phyloP scores from a whole-genome alignment of 1,284 basidiomycete genomes.

The Heterobasidion parviporum region DNA sequence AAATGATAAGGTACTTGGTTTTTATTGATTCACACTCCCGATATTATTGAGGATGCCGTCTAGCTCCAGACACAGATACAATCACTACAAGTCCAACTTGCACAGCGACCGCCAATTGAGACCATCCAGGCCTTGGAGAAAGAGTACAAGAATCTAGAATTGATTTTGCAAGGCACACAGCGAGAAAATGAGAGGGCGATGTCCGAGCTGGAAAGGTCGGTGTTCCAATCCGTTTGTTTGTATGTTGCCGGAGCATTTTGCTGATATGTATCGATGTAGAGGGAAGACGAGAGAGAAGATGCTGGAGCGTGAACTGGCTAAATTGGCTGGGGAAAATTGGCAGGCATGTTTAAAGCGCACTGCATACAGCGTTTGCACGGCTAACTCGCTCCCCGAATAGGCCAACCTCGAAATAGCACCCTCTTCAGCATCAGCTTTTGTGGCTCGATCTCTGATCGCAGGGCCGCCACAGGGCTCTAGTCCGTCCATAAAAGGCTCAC shows the following conservation, averaged over 20 bases:
- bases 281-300: conserved; percentile 58
- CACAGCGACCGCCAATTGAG: conserved; percentile 56
- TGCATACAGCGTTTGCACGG: background rate
- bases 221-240: background rate
- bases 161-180: conserved; percentile 66
- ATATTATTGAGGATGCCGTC: background rate
- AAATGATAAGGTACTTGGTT: conserved; percentile 48
- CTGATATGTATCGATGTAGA: conserved; percentile 19
- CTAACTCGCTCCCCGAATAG: conserved; percentile 15
- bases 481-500: background rate
- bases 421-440: conserved; percentile 15
- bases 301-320: conserved; percentile 61
- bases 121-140: conserved; percentile 52
- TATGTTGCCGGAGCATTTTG: background rate
- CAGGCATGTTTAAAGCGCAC: conserved; percentile 34
- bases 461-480: background rate
- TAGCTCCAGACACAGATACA: conserved; percentile 56
- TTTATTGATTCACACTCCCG: background rate
- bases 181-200: conserved; percentile 73
- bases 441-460: conserved; percentile 1
- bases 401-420: conserved; percentile 45
- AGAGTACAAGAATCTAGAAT: conserved; percentile 63
- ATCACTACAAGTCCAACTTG: conserved; percentile 52
- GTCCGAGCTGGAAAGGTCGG: conserved; percentile 62
- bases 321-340: conserved; percentile 68